These are phyloP conservation scores for Ophiostoma ulmi DNA, from an alignment of 2,329 filamentous ascomycete genomes.

Conservation along the genomic window DNA sequence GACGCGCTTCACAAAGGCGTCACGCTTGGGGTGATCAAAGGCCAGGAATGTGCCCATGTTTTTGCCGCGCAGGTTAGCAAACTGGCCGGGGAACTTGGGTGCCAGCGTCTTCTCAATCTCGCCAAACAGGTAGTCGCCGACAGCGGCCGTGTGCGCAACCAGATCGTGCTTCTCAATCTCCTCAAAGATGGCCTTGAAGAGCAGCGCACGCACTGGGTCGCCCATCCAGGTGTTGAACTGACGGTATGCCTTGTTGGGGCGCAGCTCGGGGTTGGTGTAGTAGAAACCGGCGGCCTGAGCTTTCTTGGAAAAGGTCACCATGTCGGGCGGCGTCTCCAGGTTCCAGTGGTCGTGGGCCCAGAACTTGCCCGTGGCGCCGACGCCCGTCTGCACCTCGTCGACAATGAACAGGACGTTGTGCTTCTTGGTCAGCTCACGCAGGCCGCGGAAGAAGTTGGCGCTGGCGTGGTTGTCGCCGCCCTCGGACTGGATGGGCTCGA, in stretches of 20 bases:
- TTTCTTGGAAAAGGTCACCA: slow-evolving; percentile 94
- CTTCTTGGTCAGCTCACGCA: slow-evolving; percentile 72
- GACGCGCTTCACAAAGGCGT: slow-evolving; percentile 71
- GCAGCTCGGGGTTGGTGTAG: slow-evolving; percentile 71
- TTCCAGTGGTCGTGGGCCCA: slow-evolving; percentile 97
- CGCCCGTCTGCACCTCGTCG: slow-evolving; percentile 89
- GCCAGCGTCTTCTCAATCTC: slow-evolving; percentile 60
- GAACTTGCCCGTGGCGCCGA: slow-evolving; percentile 88
- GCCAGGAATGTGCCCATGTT: slow-evolving; percentile 88
- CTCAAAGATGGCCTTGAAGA: slow-evolving; percentile 79
- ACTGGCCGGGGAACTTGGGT: slow-evolving; percentile 65
- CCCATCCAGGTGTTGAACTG: slow-evolving; percentile 99
- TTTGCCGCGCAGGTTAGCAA: slow-evolving; percentile 79
- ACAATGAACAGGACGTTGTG: slow-evolving; percentile 80
- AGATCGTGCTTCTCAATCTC: slow-evolving; percentile 70
- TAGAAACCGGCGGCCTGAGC: slow-evolving; percentile 91
- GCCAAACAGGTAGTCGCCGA: slow-evolving; percentile 71
- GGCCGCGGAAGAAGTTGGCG: slow-evolving; percentile 76
- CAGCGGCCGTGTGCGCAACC: slow-evolving; percentile 70
- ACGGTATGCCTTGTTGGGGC: slow-evolving; percentile 87
- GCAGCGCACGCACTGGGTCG: slow-evolving; percentile 76
- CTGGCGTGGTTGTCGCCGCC: slow-evolving; percentile 92
- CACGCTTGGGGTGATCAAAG: slow-evolving; percentile 75
- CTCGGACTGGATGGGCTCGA: slow-evolving; percentile 90
- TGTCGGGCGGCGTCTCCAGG: slow-evolving; percentile 72